Evolutionary conservation across 1,139 yeast genomes (phyloP).

Genomic region (Pichia sp.): DNA sequence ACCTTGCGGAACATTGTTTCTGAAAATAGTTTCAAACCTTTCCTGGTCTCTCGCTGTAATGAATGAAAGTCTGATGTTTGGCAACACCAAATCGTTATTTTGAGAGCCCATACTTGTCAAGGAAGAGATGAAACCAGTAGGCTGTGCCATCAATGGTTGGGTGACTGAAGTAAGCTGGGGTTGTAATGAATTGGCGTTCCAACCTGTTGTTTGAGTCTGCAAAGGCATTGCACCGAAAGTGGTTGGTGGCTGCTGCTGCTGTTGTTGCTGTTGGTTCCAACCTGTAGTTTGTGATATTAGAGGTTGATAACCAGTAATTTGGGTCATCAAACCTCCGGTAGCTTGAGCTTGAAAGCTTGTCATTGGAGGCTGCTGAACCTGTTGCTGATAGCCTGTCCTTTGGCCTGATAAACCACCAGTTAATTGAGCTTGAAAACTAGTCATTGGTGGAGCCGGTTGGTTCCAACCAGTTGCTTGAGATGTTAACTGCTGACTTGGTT

Average conservation of each 20-base stretch:
- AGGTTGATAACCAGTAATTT: constrained; percentile 33
- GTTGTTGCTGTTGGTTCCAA: constrained; percentile 23
- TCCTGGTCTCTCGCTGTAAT: constrained; percentile 80
- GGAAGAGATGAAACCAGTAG: constrained; percentile 36
- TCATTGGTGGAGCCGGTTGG: constrained; percentile 19
- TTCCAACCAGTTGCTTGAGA: constrained; percentile 32
- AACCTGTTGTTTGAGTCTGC: constrained; percentile 37
- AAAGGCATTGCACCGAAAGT: constrained; percentile 31
- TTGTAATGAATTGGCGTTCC: constrained; percentile 13
- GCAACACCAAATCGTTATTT: constrained; percentile 48
- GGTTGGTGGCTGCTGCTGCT: constrained; percentile 23
- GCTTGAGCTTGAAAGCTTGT: constrained; percentile 28
- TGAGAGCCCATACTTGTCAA: constrained; percentile 35
- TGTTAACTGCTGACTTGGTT: constrained; percentile 16
- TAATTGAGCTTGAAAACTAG: constrained; percentile 18
- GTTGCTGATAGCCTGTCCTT: constrained; percentile 20
- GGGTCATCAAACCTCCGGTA: constrained; percentile 27
- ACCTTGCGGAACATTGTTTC: constrained; percentile 71
- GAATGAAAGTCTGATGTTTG: constrained; percentile 72
- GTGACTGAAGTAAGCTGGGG: constrained; percentile 33
- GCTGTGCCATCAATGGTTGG: constrained; percentile 34
- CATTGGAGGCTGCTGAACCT: constrained; percentile 27
- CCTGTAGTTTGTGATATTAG: constrained; percentile 29
- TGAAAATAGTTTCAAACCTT: constrained; percentile 77
- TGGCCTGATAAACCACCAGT: constrained; percentile 24